Percentiles rank a stretch among this genome's conserved stretches.
Evolutionary conservation across 345 rosid species (phyloP).

Genomic region (Punica granatum): DNA sequence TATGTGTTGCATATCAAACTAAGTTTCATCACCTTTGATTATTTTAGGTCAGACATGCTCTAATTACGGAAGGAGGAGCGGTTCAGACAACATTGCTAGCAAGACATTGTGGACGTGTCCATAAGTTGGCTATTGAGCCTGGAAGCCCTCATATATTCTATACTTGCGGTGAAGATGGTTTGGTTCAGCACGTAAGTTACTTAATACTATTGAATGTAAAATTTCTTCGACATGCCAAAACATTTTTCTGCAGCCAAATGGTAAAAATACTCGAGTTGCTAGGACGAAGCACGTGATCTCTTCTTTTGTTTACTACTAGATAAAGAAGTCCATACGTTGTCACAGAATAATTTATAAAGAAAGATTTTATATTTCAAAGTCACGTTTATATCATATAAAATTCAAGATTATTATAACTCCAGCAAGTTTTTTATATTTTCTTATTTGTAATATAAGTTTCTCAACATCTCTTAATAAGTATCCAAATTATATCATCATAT

Average conservation of each 20-base stretch:
- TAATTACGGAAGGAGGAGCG: slow-evolving; percentile 48
- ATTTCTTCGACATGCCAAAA: neutral
- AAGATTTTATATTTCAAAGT: too few relatives aligned
- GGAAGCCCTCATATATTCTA: slow-evolving; percentile 79
- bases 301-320: too few relatives aligned
- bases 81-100: slow-evolving; percentile 55
- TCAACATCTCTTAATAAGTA: too few relatives aligned
- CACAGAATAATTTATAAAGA: too few relatives aligned
- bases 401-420: too few relatives aligned
- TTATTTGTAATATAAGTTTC: too few relatives aligned
- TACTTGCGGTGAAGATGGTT: slow-evolving; percentile 90
- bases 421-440: too few relatives aligned
- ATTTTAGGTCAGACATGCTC: slow-evolving; percentile 70
- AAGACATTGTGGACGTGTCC: slow-evolving; percentile 57
- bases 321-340: too few relatives aligned
- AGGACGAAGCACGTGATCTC: neutral
- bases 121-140: slow-evolving; percentile 82
- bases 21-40: neutral
- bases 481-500: too few relatives aligned
- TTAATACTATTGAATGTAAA: neutral
- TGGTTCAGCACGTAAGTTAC: slow-evolving; percentile 78
- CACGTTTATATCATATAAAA: too few relatives aligned
- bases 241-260: neutral
- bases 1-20: neutral
- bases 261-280: neutral